These are phyloP conservation scores for Trichoderma sp. DNA, from an alignment of 2,329 filamentous ascomycete species.

Conservation along the genomic window DNA sequence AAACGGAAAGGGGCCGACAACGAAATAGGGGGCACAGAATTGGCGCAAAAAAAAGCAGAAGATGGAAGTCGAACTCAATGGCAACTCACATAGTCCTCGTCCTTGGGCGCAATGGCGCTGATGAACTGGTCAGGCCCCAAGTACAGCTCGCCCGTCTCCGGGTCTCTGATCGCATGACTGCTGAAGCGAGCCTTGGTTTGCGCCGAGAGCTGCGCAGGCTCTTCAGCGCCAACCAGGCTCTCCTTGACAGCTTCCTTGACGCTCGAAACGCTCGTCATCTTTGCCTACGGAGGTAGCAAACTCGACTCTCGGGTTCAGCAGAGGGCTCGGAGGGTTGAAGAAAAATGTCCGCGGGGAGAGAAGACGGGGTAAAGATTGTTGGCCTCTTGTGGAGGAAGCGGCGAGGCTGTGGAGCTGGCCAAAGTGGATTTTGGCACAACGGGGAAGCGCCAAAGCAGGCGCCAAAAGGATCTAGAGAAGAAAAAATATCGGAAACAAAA, in stretches of 20 bases:
- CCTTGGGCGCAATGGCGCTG: conserved; percentile 80
- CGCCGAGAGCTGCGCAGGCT: conserved; percentile 66
- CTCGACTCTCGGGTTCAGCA: conserved; percentile 11
- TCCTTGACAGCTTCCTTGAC: conserved; percentile 78
- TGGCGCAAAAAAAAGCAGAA: not conserved
- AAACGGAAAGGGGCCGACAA: not conserved
- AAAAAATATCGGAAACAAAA: conserved; percentile 28
- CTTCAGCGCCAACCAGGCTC: conserved; percentile 68
- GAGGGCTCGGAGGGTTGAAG: not conserved
- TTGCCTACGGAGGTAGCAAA: not conserved
- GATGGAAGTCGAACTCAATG: not conserved
- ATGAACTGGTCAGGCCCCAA: conserved; percentile 89
- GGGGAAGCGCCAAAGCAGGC: conserved; percentile 26
- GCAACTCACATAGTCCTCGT: conserved; percentile 85
- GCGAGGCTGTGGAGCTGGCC: conserved; percentile 26
- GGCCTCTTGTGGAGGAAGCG: conserved; percentile 26
- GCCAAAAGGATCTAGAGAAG: conserved; percentile 10
- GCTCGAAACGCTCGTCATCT: conserved; percentile 48
- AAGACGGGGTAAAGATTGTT: conserved; percentile 16
- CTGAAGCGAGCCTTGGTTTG: conserved; percentile 78
- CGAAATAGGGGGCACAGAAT: not conserved
- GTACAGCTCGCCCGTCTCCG: conserved; percentile 73
- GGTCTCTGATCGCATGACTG: conserved; percentile 74
- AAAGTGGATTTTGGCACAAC: conserved; percentile 21
- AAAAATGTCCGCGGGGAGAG: conserved; percentile 13